Percentiles rank a stretch among this genome's conserved stretches.
These are phyloP conservation scores for Cutaneotrichosporon cavernicola DNA, from an alignment of 1,284 basidiomycete species.

Conservation along the genomic window DNA sequence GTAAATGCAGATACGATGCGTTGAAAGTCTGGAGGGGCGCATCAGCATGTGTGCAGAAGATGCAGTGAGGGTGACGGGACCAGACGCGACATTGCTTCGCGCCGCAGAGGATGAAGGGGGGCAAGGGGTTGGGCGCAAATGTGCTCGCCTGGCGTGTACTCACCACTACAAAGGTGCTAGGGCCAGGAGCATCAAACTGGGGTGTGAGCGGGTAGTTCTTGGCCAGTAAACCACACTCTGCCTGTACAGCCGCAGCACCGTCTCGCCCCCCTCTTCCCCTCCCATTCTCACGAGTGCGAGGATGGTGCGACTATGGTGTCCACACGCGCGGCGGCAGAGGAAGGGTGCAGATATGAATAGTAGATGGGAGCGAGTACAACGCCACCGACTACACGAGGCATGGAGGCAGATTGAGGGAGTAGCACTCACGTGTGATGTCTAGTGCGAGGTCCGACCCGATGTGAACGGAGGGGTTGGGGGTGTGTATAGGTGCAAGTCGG, in stretches of 20 bases:
- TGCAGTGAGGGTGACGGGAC: not conserved
- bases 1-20: conserved; percentile 7
- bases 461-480: not conserved
- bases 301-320: not conserved
- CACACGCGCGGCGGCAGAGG: not conserved
- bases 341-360: not conserved
- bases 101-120: not conserved
- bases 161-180: not conserved
- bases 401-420: not conserved
- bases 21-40: not conserved
- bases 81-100: not conserved
- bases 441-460: not conserved
- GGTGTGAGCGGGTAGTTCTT: not conserved
- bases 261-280: not conserved
- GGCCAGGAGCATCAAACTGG: conserved; percentile 1
- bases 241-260: not conserved
- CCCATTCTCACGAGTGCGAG: not conserved
- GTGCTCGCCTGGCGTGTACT: not conserved
- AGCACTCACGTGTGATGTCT: not conserved
- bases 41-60: conserved; percentile 10
- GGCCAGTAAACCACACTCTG: not conserved
- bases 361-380: not conserved
- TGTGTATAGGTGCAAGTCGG: not conserved
- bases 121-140: not conserved
- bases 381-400: not conserved